Evolutionary conservation across 805 yeast species (phyloP).

Genomic region (Candida verbasci): DNA sequence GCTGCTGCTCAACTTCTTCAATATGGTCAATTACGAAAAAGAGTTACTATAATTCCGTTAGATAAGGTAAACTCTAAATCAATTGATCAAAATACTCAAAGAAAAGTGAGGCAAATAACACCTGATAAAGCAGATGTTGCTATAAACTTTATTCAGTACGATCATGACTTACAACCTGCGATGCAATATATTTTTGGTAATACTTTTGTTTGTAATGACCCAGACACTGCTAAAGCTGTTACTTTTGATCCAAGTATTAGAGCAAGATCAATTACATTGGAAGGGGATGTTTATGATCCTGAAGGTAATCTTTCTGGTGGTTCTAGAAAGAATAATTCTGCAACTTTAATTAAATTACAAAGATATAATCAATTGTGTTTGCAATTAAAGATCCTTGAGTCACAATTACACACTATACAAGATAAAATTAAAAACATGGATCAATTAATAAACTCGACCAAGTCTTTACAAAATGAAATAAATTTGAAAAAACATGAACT

Average conservation of each 20-base stretch:
- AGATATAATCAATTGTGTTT: slow-evolving; percentile 47
- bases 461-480: slow-evolving; percentile 53
- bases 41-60: slow-evolving; percentile 89
- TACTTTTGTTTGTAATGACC: slow-evolving; percentile 82
- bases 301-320: slow-evolving; percentile 96
- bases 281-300: slow-evolving; percentile 95
- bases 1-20: slow-evolving; percentile 83
- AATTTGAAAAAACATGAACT: slow-evolving; percentile 58
- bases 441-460: slow-evolving; percentile 45
- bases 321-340: slow-evolving; percentile 58
- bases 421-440: slow-evolving; percentile 40
- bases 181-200: slow-evolving; percentile 90
- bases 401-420: slow-evolving; percentile 37
- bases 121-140: slow-evolving; percentile 91
- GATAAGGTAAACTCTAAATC: slow-evolving; percentile 71
- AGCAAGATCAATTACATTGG: slow-evolving; percentile 79
- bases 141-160: slow-evolving; percentile 70
- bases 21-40: slow-evolving; percentile 67
- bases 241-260: slow-evolving; percentile 81
- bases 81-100: slow-evolving; percentile 48
- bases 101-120: slow-evolving; percentile 68
- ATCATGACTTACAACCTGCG: slow-evolving; percentile 65
- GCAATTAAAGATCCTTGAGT: slow-evolving; percentile 37
- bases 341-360: slow-evolving; percentile 63
- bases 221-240: slow-evolving; percentile 83